A percentile compares a stretch with the other conserved stretches of the same genome.
Evolutionary conservation across 176 grass and related monocot species (phyloP).

Genomic region (Ensete glaucum): DNA sequence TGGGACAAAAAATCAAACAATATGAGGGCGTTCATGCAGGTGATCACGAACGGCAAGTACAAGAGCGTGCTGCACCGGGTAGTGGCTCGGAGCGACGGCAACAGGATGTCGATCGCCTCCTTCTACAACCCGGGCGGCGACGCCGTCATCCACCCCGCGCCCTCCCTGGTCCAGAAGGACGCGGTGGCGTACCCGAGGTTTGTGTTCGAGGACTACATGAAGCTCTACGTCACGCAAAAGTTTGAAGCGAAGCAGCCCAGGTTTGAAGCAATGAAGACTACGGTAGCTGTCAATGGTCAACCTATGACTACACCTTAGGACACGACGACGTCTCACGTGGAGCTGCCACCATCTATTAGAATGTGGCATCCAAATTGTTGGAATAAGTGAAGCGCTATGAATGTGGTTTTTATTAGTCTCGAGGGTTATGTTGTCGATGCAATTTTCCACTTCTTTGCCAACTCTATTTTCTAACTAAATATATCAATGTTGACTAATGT

Average conservation of each 20-base stretch:
- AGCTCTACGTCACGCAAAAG: conserved; percentile 56
- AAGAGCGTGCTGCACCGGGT: conserved; percentile 79
- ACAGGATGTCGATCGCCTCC: conserved; percentile 80
- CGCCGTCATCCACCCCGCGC: conserved; percentile 72
- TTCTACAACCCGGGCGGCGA: conserved; percentile 86
- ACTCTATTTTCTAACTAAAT: too few species aligned
- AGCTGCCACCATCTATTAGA: too few species aligned
- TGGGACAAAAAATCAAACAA: not conserved
- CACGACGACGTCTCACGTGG: too few species aligned
- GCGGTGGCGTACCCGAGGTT: conserved; percentile 40
- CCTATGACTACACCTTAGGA: conserved; percentile 30
- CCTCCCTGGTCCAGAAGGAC: conserved; percentile 30
- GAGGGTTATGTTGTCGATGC: too few species aligned
- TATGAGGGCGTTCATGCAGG: conserved; percentile 16
- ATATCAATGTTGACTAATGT: too few species aligned
- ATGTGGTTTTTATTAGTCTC: too few species aligned
- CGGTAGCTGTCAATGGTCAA: conserved; percentile 23
- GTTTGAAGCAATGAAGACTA: conserved; percentile 57
- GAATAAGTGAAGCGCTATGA: too few species aligned
- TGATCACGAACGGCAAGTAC: conserved; percentile 87
- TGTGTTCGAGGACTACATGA: conserved; percentile 85
- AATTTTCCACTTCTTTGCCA: too few species aligned
- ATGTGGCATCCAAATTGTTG: too few species aligned
- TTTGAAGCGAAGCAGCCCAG: conserved; percentile 69
- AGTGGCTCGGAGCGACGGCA: conserved; percentile 50